Evolutionary conservation across 495 filamentous ascomycete species (phyloP), one percentile per base, ranked within the genome.

Genomic region (Aspergillus bertholletiae): DNA sequence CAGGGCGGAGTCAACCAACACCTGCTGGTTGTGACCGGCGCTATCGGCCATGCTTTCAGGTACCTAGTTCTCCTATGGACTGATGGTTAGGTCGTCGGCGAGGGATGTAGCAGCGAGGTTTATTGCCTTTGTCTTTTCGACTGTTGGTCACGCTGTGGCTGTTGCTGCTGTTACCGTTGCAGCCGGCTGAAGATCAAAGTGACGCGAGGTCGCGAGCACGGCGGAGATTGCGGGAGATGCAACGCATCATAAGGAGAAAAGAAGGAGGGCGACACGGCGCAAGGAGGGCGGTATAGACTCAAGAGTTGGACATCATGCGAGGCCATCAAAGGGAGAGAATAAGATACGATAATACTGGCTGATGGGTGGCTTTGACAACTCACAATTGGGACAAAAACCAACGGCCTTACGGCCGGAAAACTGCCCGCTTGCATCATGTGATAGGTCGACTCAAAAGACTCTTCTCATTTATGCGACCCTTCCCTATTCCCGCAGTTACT

Each of bases 241-340:
- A 59, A 64, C 62, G 58, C 72, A 74, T 74, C 64, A 69, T 73
- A 72, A 66, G 64, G 56, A 56, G 39, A 51, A 32, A 53, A 54
- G 62, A 50, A 52, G 49, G 54, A 56, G 47, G 54, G 47, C 39
- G 52, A 56, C 50, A 40, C 53, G 53, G 49, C 49, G 59, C 59
- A 67, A 58, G 56, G 55, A 61, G 55, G 50, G 44, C 52, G 46
- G 57, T 60, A 63, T 55, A 66, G 61, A 58, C 56, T 62, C 67
- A 62, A 62, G 26, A 64, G 58, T 51, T 41, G 65, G 62, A 64
- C 53, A 68, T 58, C 59, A 70, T 67, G 60, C 61, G 63, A 69
- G 65, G 64, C 69, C 62, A 68, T 69, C 50, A 56, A 64, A 66
- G 17, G 58, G 23, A 37, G 30, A 53, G 49, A 53, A 17, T 17